phyloP scores from a whole-genome alignment of 1,284 basidiomycete genomes.

The Ceratobasidium sp. region DNA sequence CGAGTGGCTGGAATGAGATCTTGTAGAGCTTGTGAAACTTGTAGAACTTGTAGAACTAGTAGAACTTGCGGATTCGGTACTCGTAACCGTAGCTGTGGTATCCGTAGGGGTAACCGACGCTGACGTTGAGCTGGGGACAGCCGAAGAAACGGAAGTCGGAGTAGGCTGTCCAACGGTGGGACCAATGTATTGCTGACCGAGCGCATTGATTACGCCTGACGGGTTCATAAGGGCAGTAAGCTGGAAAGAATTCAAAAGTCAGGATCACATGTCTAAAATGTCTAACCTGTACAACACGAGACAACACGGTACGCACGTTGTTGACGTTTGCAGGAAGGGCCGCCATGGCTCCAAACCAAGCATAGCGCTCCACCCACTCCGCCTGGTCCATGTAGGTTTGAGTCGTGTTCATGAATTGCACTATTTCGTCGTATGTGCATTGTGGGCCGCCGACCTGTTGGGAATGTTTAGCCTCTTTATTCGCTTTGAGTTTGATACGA shows the following conservation, averaged over 20 bases:
- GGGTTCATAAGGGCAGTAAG: slow-evolving; percentile 56
- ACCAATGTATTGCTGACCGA: slow-evolving; percentile 58
- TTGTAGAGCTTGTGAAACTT: not conserved
- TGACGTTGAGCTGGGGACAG: slow-evolving; percentile 6
- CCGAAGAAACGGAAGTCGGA: slow-evolving; percentile 20
- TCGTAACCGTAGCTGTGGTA: not conserved
- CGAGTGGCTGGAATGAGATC: not conserved
- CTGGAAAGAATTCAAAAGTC: slow-evolving; percentile 49
- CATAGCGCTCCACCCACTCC: slow-evolving; percentile 62
- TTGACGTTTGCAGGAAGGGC: slow-evolving; percentile 27
- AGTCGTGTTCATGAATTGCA: slow-evolving; percentile 61
- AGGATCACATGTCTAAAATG: not conserved
- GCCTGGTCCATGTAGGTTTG: slow-evolving; percentile 61
- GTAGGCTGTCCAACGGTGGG: slow-evolving; percentile 14
- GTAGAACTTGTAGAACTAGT: slow-evolving; percentile 1
- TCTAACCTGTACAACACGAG: too few species aligned
- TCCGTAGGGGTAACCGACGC: not conserved
- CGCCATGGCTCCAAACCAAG: slow-evolving; percentile 64
- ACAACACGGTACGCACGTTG: slow-evolving; percentile 17
- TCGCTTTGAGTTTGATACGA: not conserved
- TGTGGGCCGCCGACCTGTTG: slow-evolving; percentile 51
- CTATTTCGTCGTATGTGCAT: slow-evolving; percentile 58
- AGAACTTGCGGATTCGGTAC: slow-evolving; percentile 6
- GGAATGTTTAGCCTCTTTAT: not conserved
- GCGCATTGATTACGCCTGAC: slow-evolving; percentile 54